Base-by-base conservation (phyloP, 2,329 filamentous ascomycete genomes). In the Microsporum ferrugineum region DNA sequence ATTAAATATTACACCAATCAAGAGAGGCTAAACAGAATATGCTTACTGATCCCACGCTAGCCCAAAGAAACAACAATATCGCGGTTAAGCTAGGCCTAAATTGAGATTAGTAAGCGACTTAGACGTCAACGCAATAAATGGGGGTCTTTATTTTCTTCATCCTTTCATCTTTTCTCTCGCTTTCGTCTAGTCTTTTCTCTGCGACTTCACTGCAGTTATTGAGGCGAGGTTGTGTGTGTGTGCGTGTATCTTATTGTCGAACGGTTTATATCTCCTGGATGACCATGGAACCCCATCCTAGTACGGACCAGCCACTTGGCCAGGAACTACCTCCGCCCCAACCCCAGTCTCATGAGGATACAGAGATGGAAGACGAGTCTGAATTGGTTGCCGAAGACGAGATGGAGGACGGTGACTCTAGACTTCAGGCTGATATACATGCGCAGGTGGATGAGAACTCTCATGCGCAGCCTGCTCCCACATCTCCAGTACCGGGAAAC, bases 391-490 rank as follows among this genome's bases (percentile, higher is more conserved):
- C 31, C 7, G 57, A 51, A 6, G 41, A 53, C 14, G 58, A 58
- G 5, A 34, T 55, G 43, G 63, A 59, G 2, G 63, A 65, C 31
- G 65, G 65, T 14, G 65, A 66, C 23, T 63, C 61, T 4, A 60
- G 58, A 34, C 57, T 66, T 12, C 65, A 66, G 33, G 58, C 58
- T 39, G 65, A 63, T 56, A 65, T 66, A 60, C 61, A 64, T 33
- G 62, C 65, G 7, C 63, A 66, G 51, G 33, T 65, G 5, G 62
- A 64, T 3, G 65, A 60, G 12, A 63, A 23, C 12, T 2, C 51
- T n/a, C 49, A n/a, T 2, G 31, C 51, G 33, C 51, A 55, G 4
- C 51, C 31, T 5, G 14, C 45, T n/a, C 23, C 33, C 5, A 5
- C 31, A 36, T n/a, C 29, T 7, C 23, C 38, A 5, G 23, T 12